A percentile compares a stretch with the other conserved stretches of the same genome.
Evolutionary conservation across 2,329 filamentous ascomycete genomes (phyloP).

Genomic region (Fusarium buxicola): DNA sequence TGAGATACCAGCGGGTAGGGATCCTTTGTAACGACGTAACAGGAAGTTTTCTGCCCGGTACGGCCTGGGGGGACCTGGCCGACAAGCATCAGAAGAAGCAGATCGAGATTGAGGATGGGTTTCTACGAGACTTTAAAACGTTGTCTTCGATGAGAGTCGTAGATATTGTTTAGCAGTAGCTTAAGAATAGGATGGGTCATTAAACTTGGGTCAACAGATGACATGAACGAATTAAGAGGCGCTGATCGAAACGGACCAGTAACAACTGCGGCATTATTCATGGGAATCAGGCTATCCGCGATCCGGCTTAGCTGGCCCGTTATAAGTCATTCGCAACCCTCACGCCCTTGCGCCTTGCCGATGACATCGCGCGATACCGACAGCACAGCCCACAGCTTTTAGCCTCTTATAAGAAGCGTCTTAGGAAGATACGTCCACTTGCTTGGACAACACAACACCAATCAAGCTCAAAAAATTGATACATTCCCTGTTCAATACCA

Average conservation of each 20-base stretch:
- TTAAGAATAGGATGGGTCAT: too few species aligned
- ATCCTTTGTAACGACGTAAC: slow-evolving; percentile 1
- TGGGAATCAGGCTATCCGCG: not conserved
- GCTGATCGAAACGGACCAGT: not conserved
- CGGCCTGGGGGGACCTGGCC: not conserved
- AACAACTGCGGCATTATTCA: not conserved
- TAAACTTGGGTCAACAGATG: too few species aligned
- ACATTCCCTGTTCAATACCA: not conserved
- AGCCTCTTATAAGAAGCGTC: not conserved
- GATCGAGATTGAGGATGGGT: not conserved
- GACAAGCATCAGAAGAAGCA: not conserved
- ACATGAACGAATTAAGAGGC: too few species aligned
- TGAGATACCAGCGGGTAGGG: not conserved
- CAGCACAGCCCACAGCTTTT: not conserved
- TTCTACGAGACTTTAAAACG: not conserved
- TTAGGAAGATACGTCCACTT: not conserved
- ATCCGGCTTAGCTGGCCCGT: too few species aligned
- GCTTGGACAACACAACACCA: not conserved
- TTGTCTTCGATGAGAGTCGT: not conserved
- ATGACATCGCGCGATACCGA: slow-evolving; percentile 11
- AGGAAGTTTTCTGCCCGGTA: not conserved
- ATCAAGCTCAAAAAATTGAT: not conserved
- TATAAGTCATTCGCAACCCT: too few species aligned
- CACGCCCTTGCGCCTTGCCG: slow-evolving; percentile 20
- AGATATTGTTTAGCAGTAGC: not conserved